phyloP scores from a whole-genome alignment of 2,329 filamentous ascomycete species.

The Alternaria angustiovoidea region DNA sequence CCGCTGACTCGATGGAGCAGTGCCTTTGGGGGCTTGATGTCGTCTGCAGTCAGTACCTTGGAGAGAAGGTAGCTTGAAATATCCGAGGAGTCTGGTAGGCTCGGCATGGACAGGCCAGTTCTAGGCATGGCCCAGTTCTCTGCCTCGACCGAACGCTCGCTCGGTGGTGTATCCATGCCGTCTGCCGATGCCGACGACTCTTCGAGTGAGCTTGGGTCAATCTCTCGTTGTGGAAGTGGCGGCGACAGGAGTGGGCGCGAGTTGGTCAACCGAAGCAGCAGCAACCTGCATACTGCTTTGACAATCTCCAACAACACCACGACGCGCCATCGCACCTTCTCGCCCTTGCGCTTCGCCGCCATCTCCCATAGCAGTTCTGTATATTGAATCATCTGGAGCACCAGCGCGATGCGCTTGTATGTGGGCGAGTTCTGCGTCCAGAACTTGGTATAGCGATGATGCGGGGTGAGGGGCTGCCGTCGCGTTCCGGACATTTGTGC shows the following conservation, averaged over 20 bases:
- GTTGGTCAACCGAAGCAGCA: constrained; percentile 83
- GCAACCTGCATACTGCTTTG: constrained; percentile 83
- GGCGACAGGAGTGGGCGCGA: constrained; percentile 84
- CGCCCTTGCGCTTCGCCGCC: constrained; percentile 86
- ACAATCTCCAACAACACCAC: constrained; percentile 84
- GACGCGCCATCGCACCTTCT: constrained; percentile 83
- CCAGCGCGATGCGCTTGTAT: constrained; percentile 81
- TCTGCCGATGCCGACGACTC: constrained; percentile 56
- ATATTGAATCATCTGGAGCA: constrained; percentile 90
- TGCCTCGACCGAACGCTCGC: constrained; percentile 51
- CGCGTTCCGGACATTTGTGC: constrained; percentile 63
- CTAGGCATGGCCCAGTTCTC: constrained; percentile 88
- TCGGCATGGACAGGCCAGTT: constrained; percentile 85
- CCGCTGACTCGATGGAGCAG: constrained; percentile 79
- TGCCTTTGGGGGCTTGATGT: constrained; percentile 89
- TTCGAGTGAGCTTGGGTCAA: constrained; percentile 70
- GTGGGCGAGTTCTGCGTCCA: constrained; percentile 69
- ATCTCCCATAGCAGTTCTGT: constrained; percentile 98
- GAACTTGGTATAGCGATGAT: constrained; percentile 70
- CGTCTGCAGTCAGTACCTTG: constrained; percentile 92
- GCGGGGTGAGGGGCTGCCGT: constrained; percentile 62
- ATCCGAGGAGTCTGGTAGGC: constrained; percentile 79
- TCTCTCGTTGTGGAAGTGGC: constrained; percentile 83
- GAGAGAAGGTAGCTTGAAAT: constrained; percentile 87
- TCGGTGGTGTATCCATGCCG: constrained; percentile 58